Evolutionary conservation across 108 stramenopile genomes (phyloP).

Genomic region (Pseudonitzschia pungens): DNA sequence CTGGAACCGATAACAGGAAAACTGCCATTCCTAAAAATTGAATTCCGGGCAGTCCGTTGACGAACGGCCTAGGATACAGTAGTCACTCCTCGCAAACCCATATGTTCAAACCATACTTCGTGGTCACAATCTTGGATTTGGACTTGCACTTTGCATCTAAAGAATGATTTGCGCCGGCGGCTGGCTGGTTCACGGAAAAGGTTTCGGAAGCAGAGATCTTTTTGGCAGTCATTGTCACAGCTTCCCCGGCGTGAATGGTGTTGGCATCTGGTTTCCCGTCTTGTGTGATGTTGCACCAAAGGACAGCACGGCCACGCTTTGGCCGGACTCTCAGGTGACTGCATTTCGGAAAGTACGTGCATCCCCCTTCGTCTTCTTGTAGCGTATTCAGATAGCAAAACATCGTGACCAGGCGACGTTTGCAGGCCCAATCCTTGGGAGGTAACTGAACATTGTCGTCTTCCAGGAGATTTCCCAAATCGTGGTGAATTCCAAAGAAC

Average conservation of each 20-base stretch:
- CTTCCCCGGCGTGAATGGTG: constrained; percentile 64
- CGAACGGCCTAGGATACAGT: too few species aligned
- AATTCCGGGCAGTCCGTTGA: too few species aligned
- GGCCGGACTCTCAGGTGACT: constrained; percentile 51
- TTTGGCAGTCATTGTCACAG: constrained; percentile 8
- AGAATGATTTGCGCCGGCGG: neutral
- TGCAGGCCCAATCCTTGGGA: constrained; percentile 33
- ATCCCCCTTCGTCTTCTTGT: constrained; percentile 38
- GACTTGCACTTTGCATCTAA: neutral
- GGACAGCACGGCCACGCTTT: constrained; percentile 49
- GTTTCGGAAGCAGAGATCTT: neutral
- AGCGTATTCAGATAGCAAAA: constrained; percentile 68
- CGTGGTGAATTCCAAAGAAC: constrained; percentile 73
- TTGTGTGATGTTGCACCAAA: constrained; percentile 49
- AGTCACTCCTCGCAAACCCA: constrained; percentile 65
- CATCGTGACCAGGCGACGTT: constrained; percentile 59
- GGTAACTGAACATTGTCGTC: constrained; percentile 58
- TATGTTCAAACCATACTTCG: constrained; percentile 69
- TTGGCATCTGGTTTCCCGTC: constrained; percentile 50
- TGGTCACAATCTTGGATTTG: neutral
- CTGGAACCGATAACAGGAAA: too few species aligned
- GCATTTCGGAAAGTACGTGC: constrained; percentile 45
- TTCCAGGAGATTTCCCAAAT: constrained; percentile 51
- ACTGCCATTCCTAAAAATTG: neutral
- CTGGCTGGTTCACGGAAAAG: too few species aligned